Percentiles rank a stretch among this genome's conserved stretches.
phyloP scores from a whole-genome alignment of 2,329 filamentous ascomycete genomes.

The Sporothrix globosa region DNA sequence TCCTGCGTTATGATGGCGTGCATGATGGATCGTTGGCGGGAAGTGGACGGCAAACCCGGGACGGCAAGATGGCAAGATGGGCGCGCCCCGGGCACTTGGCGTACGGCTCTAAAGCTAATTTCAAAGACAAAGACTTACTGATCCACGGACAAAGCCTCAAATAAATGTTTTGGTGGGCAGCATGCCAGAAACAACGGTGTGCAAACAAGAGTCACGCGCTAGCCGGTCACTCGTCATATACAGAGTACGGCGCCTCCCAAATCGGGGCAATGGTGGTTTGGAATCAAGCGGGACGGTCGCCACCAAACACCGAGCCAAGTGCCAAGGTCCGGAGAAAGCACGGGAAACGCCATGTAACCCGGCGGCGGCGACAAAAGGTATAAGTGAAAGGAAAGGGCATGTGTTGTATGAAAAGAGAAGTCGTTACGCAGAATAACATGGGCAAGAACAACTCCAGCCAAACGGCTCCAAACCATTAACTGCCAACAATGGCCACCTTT shows the following conservation, averaged over 20 bases:
- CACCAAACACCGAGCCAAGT: background rate
- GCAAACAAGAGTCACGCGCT: background rate
- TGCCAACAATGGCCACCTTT: background rate
- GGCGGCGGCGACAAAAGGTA: background rate
- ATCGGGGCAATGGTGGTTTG: constrained; percentile 17
- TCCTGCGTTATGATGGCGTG: too few species aligned
- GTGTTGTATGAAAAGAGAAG: background rate
- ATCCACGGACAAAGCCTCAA: too few species aligned
- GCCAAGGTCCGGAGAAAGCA: background rate
- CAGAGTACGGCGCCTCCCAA: background rate
- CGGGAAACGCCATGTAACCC: background rate
- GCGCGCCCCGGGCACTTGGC: too few species aligned
- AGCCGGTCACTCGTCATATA: background rate
- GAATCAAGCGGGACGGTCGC: background rate
- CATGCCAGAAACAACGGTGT: too few species aligned
- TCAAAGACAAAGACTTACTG: too few species aligned
- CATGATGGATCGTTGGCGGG: too few species aligned
- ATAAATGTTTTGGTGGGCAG: too few species aligned
- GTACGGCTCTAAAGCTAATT: too few species aligned
- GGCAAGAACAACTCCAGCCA: background rate
- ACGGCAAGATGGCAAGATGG: too few species aligned
- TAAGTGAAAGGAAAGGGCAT: background rate
- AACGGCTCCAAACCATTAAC: background rate
- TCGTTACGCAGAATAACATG: background rate
- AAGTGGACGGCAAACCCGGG: too few species aligned